These are phyloP conservation scores for Corymbia citriodora DNA, from an alignment of 441 rosid species.

Conservation along the genomic window DNA sequence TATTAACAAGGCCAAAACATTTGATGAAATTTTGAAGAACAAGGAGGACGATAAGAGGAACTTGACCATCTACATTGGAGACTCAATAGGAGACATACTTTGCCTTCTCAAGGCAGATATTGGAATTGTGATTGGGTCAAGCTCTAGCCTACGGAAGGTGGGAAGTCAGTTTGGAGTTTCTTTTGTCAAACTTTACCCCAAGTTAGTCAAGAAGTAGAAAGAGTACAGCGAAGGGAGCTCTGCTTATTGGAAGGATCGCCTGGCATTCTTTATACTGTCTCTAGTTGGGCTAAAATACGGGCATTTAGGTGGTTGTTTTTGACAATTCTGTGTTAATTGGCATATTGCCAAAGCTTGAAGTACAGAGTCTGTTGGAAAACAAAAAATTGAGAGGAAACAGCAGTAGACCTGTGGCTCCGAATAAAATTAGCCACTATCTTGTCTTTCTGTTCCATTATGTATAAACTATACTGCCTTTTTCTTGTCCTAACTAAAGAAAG, in stretches of 20 bases:
- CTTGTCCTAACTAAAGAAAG: no score
- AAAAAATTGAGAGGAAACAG: no score
- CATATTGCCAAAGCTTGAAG: no score
- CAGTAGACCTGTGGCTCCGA: no score
- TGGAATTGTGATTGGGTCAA: constrained; percentile 81
- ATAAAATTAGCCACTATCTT: no score
- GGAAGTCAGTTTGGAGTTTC: constrained; percentile 78
- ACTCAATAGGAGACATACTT: constrained; percentile 14
- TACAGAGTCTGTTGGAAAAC: no score
- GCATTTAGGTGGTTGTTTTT: constrained; percentile 26
- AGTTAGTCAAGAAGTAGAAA: constrained; percentile 66
- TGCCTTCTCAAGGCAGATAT: constrained; percentile 89
- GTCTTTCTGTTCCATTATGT: no score
- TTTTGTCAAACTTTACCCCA: constrained; percentile 63
- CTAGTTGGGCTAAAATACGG: constrained; percentile 89
- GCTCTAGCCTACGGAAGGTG: constrained; percentile 74
- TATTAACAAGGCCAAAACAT: constrained; percentile 60
- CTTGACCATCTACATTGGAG: no score
- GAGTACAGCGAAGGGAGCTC: constrained; percentile 36
- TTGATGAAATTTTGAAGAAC: background rate
- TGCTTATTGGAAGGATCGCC: constrained; percentile 53
- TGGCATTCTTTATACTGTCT: constrained; percentile 72
- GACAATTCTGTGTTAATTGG: no score
- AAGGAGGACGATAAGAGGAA: background rate
- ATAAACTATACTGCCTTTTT: no score